These are phyloP conservation scores for Arthroderma uncinatum DNA, from an alignment of 2,329 filamentous ascomycete genomes.

Conservation along the genomic window DNA sequence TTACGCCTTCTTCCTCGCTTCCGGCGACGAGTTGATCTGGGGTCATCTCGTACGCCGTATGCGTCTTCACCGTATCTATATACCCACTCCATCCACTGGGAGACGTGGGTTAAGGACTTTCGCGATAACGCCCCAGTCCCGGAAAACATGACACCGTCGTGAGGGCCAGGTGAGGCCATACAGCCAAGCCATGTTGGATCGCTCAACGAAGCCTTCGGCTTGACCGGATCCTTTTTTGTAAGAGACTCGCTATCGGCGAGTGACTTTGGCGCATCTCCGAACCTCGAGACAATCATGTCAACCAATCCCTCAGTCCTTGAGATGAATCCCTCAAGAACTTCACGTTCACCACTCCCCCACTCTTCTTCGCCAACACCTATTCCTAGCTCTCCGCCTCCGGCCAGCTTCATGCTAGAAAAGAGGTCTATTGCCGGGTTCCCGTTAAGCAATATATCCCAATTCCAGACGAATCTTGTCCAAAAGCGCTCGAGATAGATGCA, in stretches of 20 bases:
- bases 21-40: constrained; percentile 51
- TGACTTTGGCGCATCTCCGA: constrained; percentile 48
- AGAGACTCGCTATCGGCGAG: constrained; percentile 16
- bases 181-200: constrained; percentile 56
- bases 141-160: constrained; percentile 79
- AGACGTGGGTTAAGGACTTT: constrained; percentile 59
- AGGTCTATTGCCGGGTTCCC: constrained; percentile 75
- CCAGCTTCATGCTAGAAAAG: constrained; percentile 75
- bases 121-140: constrained; percentile 64
- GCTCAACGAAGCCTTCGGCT: constrained; percentile 9
- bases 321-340: constrained; percentile 82
- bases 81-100: constrained; percentile 79
- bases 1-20: constrained; percentile 17
- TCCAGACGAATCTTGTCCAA: constrained; percentile 58
- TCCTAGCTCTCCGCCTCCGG: constrained; percentile 80
- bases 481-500: constrained; percentile 62
- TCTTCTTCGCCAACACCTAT: constrained; percentile 94
- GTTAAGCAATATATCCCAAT: constrained; percentile 81
- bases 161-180: constrained; percentile 53
- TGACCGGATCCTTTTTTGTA: constrained; percentile 20
- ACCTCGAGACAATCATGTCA: constrained; percentile 78
- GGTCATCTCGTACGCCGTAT: constrained; percentile 74
- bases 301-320: constrained; percentile 69
- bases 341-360: constrained; percentile 82
- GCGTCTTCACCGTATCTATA: constrained; percentile 74